Base-by-base conservation (phyloP, 176 grass and related monocot genomes). In the Tillandsia fasciculata region DNA sequence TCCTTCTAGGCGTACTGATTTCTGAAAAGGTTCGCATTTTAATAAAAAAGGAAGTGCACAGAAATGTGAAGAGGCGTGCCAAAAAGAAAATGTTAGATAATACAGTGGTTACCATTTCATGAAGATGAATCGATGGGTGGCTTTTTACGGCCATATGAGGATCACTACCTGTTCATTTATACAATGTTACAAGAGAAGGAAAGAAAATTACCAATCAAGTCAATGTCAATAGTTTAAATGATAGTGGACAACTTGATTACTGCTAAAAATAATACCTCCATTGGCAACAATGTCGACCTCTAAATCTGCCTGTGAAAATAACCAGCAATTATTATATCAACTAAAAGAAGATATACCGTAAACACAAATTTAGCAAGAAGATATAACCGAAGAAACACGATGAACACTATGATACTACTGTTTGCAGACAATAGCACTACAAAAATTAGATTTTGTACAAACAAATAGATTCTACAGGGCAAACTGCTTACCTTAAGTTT, bases 271-370 rank as follows among this genome's bases (percentile, higher is more conserved):
- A 49, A 9, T 85, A 99, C 94, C 89, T 90, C 89, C 94, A 75
- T 90, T 90, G 66, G 89, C 89, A 57, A 99, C 82, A 70, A 99
- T 90, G 82, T 99, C 94, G 63, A 99, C 94, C 63, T 90, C 83
- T 88, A 93, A 80, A 72, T 82, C 66, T 65, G 84, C 87, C 94
- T 99, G 82, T 33, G 7, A 63, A 78, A 18, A 49, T 67, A 42
- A 80, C 63, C 0, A 70, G 61, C 15, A 51, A 42, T 6, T 42
- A 42, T 42, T 42, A 42, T 42, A 42, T 42, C 33, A 42, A 42
- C 33, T 6, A 42, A 42, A 42, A 42, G 33, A 42, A 42, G 33
- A 42, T 42, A 42, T 42, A 42, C 33, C 4, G 0, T 42, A 74
- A 73, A 9, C n/a, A 63, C 74, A 67, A 72, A 49, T 64, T 71